phyloP scores from a whole-genome alignment of 805 yeast species.

The Diddensiella santjacobensis region DNA sequence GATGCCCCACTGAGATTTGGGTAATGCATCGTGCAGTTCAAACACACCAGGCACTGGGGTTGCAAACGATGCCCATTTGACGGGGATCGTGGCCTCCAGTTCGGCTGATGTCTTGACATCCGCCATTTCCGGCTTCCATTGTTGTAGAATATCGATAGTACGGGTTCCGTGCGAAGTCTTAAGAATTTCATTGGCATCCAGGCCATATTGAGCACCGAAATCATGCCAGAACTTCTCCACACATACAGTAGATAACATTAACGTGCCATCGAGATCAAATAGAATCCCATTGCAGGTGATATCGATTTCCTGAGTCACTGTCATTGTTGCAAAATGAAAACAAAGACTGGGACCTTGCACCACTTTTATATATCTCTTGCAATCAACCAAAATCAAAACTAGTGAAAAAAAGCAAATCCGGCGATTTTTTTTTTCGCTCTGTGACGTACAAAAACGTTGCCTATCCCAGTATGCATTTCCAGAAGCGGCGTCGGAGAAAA shows the following conservation, averaged over 20 bases:
- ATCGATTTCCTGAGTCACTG: slow-evolving; percentile 10
- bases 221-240: slow-evolving; percentile 81
- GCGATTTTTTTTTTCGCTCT: neutral
- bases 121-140: slow-evolving; percentile 73
- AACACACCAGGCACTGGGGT: slow-evolving; percentile 74
- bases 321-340: slow-evolving; percentile 1
- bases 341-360: no score
- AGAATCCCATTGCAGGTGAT: slow-evolving; percentile 46
- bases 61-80: slow-evolving; percentile 68
- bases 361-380: neutral
- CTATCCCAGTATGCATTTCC: no score
- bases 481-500: no score
- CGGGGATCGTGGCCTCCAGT: slow-evolving; percentile 67
- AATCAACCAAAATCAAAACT: neutral
- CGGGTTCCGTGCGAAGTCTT: slow-evolving; percentile 79
- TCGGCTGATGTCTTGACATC: slow-evolving; percentile 58
- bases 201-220: slow-evolving; percentile 63
- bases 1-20: slow-evolving; percentile 67
- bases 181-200: slow-evolving; percentile 66
- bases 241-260: slow-evolving; percentile 78
- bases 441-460: no score
- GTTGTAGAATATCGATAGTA: slow-evolving; percentile 71
- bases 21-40: slow-evolving; percentile 40
- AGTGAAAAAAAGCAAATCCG: neutral
- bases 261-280: slow-evolving; percentile 85